Evolutionary conservation across 106 monocot genomes (phyloP).

Genomic region (Vanilla planifolia): DNA sequence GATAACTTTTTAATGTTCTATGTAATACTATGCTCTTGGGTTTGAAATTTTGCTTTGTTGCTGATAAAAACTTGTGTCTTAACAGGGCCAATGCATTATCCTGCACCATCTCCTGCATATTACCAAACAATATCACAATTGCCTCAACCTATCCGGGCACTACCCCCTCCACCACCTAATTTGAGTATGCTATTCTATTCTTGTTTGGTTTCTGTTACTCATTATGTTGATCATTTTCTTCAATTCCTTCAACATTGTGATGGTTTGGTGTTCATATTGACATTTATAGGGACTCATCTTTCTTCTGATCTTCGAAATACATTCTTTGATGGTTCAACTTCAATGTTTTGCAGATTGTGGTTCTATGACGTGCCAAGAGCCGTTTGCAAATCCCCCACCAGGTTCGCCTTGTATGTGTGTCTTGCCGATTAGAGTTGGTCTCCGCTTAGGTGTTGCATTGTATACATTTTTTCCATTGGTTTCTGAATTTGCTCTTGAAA

Average conservation of each 20-base stretch:
- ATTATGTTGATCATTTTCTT: neutral
- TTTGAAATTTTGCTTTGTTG: neutral
- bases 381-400: conserved; percentile 52
- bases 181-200: neutral
- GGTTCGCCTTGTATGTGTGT: conserved; percentile 80
- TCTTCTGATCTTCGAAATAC: neutral
- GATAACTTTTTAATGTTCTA: neutral
- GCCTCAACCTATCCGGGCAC: conserved; percentile 14
- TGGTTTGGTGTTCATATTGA: neutral
- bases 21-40: conserved; percentile 1
- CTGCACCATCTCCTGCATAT: conserved; percentile 36
- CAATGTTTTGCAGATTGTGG: conserved; percentile 61
- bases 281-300: neutral
- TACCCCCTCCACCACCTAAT: conserved; percentile 9
- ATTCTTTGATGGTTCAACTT: conserved; percentile 2
- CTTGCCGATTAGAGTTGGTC: conserved; percentile 71
- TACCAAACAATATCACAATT: conserved; percentile 16
- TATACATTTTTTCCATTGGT: conserved; percentile 88
- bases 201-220: neutral
- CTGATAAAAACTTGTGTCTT: neutral
- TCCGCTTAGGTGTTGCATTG: conserved; percentile 50
- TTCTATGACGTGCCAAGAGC: conserved; percentile 44
- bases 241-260: neutral
- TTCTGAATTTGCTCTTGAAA: conserved; percentile 77
- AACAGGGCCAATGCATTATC: conserved; percentile 41